These are phyloP conservation scores for Cytospora schulzeri DNA, from an alignment of 2,329 filamentous ascomycete species.

Conservation along the genomic window DNA sequence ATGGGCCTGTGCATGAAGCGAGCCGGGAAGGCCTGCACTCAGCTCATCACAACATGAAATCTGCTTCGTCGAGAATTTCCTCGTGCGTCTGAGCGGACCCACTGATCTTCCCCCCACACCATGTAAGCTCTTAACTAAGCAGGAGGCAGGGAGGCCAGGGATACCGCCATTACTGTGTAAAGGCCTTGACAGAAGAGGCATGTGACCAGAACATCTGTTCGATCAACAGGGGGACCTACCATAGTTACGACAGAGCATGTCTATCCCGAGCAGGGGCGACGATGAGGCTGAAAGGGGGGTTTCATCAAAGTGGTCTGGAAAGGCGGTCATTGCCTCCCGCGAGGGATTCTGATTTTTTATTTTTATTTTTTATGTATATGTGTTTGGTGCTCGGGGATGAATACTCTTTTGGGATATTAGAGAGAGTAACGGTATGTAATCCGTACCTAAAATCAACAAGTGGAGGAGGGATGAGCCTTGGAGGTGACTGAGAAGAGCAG, in stretches of 20 bases:
- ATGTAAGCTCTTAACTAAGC: not conserved
- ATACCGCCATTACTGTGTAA: not conserved
- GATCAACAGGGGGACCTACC: slow-evolving; percentile 19
- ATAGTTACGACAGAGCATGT: not conserved
- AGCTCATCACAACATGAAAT: not conserved
- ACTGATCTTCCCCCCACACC: not conserved
- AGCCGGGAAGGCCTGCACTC: not conserved
- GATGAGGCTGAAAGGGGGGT: not conserved
- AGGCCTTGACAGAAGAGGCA: not conserved
- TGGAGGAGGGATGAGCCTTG: not conserved
- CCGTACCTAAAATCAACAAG: not conserved
- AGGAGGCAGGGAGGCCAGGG: not conserved
- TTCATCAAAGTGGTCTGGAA: not conserved
- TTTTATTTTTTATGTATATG: not conserved
- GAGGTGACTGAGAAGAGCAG: not conserved
- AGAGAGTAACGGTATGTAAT: too few relatives aligned
- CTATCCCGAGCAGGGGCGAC: slow-evolving; percentile 9
- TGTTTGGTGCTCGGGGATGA: not conserved
- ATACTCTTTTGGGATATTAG: not conserved
- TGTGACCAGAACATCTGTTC: slow-evolving; percentile 12
- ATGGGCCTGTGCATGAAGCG: not conserved
- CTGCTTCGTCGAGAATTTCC: not conserved
- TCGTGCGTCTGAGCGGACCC: not conserved
- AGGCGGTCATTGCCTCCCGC: not conserved
- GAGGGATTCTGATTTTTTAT: too few relatives aligned